phyloP scores from a whole-genome alignment of 495 filamentous ascomycete species.

The Penicillium robsamsonii region DNA sequence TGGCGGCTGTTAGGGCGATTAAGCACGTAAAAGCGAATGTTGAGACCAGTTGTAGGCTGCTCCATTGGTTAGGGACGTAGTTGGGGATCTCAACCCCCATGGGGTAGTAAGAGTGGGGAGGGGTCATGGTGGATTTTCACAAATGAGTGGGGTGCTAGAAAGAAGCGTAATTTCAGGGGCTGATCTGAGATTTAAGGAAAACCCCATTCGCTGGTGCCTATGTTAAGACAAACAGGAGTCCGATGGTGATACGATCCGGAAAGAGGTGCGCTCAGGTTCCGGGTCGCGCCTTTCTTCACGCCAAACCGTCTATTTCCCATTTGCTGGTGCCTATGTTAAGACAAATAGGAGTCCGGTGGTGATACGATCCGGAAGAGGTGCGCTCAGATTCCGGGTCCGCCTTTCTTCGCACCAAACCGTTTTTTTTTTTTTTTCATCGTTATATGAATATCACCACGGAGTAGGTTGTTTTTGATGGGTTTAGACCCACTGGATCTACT shows the following conservation, averaged over 20 bases:
- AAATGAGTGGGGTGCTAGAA: background rate
- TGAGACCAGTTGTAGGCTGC: constrained; percentile 41
- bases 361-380: background rate
- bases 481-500: no score
- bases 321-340: background rate
- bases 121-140: background rate
- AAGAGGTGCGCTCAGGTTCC: background rate
- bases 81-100: constrained; percentile 49
- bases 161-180: background rate
- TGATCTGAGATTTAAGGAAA: background rate
- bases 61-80: constrained; percentile 54
- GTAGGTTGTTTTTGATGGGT: no score
- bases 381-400: background rate
- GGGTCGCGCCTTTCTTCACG: background rate
- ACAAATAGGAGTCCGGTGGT: background rate
- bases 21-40: constrained; percentile 47
- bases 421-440: no score
- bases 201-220: background rate
- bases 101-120: constrained; percentile 63
- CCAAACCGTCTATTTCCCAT: no score
- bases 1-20: constrained; percentile 44
- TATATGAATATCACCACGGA: no score
- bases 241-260: background rate
- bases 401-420: no score
- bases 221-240: no score